Evolutionary conservation across 2,329 filamentous ascomycete genomes (phyloP), one percentile per base, ranked within the genome.

Genomic region (Neocatenulostroma microsporum): DNA sequence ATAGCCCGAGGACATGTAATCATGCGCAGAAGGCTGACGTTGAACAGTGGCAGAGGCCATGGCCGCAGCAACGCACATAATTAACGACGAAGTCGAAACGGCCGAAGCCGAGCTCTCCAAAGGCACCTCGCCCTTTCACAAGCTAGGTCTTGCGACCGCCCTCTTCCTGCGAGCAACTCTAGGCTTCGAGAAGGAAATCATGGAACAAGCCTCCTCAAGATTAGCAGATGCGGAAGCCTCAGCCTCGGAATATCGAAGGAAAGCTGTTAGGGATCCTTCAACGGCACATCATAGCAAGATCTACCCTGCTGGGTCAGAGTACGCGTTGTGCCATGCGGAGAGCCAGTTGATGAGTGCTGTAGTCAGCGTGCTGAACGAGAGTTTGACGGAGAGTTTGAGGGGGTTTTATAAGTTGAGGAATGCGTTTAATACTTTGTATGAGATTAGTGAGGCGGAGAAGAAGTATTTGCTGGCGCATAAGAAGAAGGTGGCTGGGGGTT

Each of bases 321-420:
- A 84, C 57, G 78, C 84, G 2, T 69, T 96, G 3, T 84, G 86
- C 42, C 76, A 86, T 41, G 84, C 87, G 4, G 80, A 95, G 64
- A 76, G 85, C 2, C 85, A 94, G 61, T 70, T 95, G 45, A 94
- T 95, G 82, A 75, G 77, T 39, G 88, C 88, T 1, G 81, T 98
- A 1, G 79, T 95, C 1, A 85, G 79, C 0, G 84, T 96, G 12
- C 66, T 96, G 50, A 93, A 93, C 48, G 91, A 96, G 66, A 94
- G 84, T 56, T 64, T 96, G 51, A 89, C 88, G 0, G 91, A 96
- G 59, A 86, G 80, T 12, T 76, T 96, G 59, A 86, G 82, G 62
- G 86, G 86, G 5, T 96, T 96, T 55, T 93, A 94, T 57, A 94
- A 91, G 62, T 63, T 96, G 49, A 74, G 89, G 44, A 94, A 93